Evolutionary conservation across 768 basidiomycete genomes (phyloP).

Genomic region (Suillus placidus): DNA sequence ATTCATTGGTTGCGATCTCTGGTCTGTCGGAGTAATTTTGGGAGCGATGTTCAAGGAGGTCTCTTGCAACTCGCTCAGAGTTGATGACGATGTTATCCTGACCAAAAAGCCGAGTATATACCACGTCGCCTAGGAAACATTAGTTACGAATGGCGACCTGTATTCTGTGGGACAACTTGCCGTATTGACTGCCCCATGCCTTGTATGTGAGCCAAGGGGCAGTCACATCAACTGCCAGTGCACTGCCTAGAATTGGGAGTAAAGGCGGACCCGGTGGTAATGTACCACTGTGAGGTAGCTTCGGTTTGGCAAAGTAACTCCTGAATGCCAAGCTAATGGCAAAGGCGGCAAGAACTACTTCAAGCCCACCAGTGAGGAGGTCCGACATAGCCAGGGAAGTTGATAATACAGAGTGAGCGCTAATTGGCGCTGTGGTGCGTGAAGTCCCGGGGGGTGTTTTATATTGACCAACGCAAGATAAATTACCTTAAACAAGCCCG

Average conservation of each 20-base stretch:
- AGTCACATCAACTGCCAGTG: not conserved
- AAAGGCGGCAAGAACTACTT: not conserved
- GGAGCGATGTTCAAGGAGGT: conserved; percentile 17
- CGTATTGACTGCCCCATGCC: not conserved
- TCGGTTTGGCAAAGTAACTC: not conserved
- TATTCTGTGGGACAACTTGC: not conserved
- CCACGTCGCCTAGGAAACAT: conserved; percentile 8
- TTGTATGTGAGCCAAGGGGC: conserved; percentile 9
- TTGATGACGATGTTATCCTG: conserved; percentile 17
- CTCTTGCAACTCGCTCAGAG: conserved; percentile 16
- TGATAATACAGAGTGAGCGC: not conserved
- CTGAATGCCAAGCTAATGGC: not conserved
- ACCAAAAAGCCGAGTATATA: conserved; percentile 11
- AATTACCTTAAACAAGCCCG: not conserved
- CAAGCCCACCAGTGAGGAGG: not conserved
- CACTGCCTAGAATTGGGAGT: conserved; percentile 5
- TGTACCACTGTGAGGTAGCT: not conserved
- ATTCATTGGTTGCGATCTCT: conserved; percentile 5
- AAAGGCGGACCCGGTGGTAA: not conserved
- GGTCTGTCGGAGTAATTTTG: conserved; percentile 16
- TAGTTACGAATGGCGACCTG: not conserved
- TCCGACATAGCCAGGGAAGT: not conserved
- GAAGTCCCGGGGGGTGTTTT: not conserved
- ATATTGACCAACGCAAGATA: not conserved
- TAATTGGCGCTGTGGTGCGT: not conserved